Conservation (phyloP, 2,329 filamentous ascomycete genomes). For the Claviceps pazoutovae region DNA sequence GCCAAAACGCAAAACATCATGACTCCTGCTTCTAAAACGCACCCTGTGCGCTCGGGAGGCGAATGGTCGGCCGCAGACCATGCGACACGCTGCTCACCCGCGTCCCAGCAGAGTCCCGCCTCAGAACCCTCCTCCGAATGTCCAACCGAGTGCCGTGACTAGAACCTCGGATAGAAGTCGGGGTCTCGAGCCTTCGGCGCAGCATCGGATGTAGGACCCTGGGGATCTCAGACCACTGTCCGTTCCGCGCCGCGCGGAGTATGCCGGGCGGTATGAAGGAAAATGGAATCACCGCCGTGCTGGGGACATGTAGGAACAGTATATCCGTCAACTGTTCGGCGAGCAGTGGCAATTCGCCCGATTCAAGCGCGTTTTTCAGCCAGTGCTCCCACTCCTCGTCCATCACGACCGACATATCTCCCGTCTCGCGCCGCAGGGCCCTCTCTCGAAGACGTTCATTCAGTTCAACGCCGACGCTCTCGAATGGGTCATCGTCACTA, state of each 20-base stretch:
- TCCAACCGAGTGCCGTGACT: background rate
- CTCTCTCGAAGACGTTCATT: conserved; percentile 53
- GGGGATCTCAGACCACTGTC: conserved; percentile 44
- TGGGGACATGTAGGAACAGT: conserved; percentile 18
- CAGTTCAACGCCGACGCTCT: conserved; percentile 45
- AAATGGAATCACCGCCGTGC: conserved; percentile 14
- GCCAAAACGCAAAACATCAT: too few relatives aligned
- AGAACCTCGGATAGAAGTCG: conserved; percentile 11
- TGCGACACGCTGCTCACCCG: conserved; percentile 1
- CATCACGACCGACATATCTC: conserved; percentile 42
- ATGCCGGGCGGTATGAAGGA: conserved; percentile 36
- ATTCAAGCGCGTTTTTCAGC: conserved; percentile 56
- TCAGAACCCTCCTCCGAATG: too few relatives aligned
- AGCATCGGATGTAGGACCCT: conserved; percentile 40
- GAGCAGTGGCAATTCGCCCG: conserved; percentile 33
- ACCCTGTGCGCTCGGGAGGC: conserved; percentile 5
- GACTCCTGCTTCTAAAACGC: conserved; percentile 2
- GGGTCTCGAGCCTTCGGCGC: conserved; percentile 30
- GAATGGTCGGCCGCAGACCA: conserved; percentile 3
- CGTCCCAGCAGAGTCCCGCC: background rate
- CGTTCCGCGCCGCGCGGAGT: conserved; percentile 39
- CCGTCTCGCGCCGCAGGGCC: conserved; percentile 47
- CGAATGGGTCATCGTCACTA: conserved; percentile 16
- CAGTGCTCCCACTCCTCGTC: conserved; percentile 65
- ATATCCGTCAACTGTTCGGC: conserved; percentile 27